Percentiles rank a stretch among this genome's conserved stretches.
These are phyloP conservation scores for Bimuria novae-zelandiae DNA, from an alignment of 2,329 filamentous ascomycete genomes.

Conservation along the genomic window DNA sequence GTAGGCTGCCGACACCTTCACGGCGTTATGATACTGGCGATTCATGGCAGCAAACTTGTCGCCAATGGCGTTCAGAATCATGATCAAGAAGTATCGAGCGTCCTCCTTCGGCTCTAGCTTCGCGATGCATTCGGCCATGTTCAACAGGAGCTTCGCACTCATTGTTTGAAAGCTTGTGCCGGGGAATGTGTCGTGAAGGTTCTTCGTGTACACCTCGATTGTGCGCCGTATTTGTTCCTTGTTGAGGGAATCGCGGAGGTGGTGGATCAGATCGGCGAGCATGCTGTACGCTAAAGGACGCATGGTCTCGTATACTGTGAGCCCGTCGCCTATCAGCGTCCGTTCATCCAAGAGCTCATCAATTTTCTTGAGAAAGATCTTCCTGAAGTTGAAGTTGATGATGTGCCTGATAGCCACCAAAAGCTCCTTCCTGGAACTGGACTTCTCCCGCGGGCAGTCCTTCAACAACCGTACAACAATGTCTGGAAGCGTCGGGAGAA, in stretches of 20 bases:
- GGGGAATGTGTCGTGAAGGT: constrained; percentile 92
- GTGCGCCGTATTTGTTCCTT: constrained; percentile 93
- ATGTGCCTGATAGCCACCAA: constrained; percentile 96
- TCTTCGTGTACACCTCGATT: constrained; percentile 95
- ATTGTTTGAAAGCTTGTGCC: constrained; percentile 99
- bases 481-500: constrained; percentile 80
- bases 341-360: constrained; percentile 93
- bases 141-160: constrained; percentile 94
- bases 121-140: constrained; percentile 98
- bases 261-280: constrained; percentile 96
- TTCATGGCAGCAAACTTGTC: constrained; percentile 99
- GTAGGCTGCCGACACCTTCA: constrained; percentile 84
- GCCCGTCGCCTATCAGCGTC: constrained; percentile 90
- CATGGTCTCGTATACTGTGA: constrained; percentile 97
- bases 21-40: constrained; percentile 88
- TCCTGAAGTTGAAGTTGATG: constrained; percentile 98
- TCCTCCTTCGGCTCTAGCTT: constrained; percentile 92
- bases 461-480: constrained; percentile 90
- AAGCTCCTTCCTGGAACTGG: constrained; percentile 89
- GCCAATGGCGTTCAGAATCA: constrained; percentile 96
- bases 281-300: constrained; percentile 95
- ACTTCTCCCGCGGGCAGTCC: constrained; percentile 94
- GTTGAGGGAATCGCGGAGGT: constrained; percentile 85
- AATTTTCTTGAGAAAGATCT: constrained; percentile 92
- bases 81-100: constrained; percentile 91